These are phyloP conservation scores for Fusarium nygamai DNA, from an alignment of 2,329 filamentous ascomycete species.

Conservation along the genomic window DNA sequence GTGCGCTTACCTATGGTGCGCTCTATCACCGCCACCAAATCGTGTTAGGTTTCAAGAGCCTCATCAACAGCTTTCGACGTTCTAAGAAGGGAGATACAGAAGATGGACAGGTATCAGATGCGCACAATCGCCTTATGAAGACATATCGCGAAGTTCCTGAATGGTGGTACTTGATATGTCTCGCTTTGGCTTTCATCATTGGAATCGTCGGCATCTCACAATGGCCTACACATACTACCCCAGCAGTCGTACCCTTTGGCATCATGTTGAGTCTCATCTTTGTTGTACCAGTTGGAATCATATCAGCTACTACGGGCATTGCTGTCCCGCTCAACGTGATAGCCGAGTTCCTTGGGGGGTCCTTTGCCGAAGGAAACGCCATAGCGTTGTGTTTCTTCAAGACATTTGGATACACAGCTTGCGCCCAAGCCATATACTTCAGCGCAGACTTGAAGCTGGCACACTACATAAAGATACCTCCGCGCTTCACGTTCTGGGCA, in stretches of 20 bases:
- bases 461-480: conserved; percentile 58
- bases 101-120: conserved; percentile 44
- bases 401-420: conserved; percentile 50
- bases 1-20: conserved; percentile 52
- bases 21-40: conserved; percentile 55
- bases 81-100: conserved; percentile 40
- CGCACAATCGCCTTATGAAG: conserved; percentile 60
- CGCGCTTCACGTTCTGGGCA: conserved; percentile 49
- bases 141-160: conserved; percentile 58
- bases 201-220: conserved; percentile 49
- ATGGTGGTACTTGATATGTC: conserved; percentile 56
- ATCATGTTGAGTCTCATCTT: conserved; percentile 54
- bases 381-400: conserved; percentile 61
- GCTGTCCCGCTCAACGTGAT: conserved; percentile 56
- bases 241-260: conserved; percentile 56
- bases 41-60: conserved; percentile 48
- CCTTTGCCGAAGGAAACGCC: conserved; percentile 54
- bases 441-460: conserved; percentile 50
- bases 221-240: conserved; percentile 56
- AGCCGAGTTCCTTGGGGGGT: conserved; percentile 59
- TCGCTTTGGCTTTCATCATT: conserved; percentile 46
- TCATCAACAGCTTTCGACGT: conserved; percentile 40
- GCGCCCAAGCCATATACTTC: conserved; percentile 50
- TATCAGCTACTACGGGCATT: conserved; percentile 55
- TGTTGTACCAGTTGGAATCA: conserved; percentile 56